Base-by-base conservation (phyloP, 305 asterid species). In the Stenogyne calaminthoides region DNA sequence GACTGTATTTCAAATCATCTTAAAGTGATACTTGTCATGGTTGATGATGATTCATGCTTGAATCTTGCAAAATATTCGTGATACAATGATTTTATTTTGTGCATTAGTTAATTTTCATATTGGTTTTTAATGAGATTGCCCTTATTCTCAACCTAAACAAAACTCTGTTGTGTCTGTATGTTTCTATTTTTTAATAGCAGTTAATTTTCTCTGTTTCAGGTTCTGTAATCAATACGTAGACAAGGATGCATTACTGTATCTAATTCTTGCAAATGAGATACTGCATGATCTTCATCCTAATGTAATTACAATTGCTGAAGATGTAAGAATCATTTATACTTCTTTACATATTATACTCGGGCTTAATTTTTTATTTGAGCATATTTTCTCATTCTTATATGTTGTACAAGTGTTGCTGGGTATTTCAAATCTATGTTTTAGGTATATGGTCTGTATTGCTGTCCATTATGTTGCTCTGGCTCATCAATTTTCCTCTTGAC, bases 141-240 rank as follows among this genome's bases (percentile, higher is more conserved):
- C 42, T 20, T 15, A 10, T 64, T 71, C 15, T 64, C 27, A 16
- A 22, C 39, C 22, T 67, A 15, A 60, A 64, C 73, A 42, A 19
- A 62, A 22, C 61, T 57, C 67, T 67, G 16, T 27, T 47, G 54
- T 64, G 65, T 59, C 49, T 77, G 74, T 37, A 16, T 37, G 22
- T 7, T 18, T 67, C 46, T 61, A 70, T 64, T 47, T 32, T 32
- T 5, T 32, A 27, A 63, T 49, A 64, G 69, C 44, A 67, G 65
- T 63, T 72, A 65, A 71, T 3, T 37, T 66, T 82, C 49, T 78
- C 66, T 59, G 42, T 78, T 83, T 79, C 95, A 94, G 99, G 91
- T 92, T 81, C 81, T 94, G 98, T 79, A 94, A 92, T 80, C 98
- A 94, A 85, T 92, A 91, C 80, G 98, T 94, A 20, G 99, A 90